phyloP scores from a whole-genome alignment of 2,329 filamentous ascomycete species.

The Trichoderma sp. region DNA sequence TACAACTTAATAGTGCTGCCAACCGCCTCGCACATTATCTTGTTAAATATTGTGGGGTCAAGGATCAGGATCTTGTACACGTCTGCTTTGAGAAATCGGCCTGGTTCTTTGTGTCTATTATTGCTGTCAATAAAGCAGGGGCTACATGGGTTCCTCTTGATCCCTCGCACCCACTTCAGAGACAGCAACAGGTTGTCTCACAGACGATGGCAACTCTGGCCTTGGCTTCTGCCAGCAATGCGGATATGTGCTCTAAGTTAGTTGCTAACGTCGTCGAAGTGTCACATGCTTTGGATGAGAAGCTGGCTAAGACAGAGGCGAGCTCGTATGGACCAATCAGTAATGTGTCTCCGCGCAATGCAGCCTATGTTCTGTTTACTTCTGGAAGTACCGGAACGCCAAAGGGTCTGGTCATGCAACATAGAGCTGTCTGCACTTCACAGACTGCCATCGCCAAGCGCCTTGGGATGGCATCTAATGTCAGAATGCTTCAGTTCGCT shows the following conservation, averaged over 20 bases:
- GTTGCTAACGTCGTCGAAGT: constrained; percentile 19
- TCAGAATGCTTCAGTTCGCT: constrained; percentile 23
- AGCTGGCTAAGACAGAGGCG: background rate
- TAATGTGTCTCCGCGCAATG: constrained; percentile 17
- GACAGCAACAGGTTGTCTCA: constrained; percentile 19
- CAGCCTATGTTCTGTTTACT: constrained; percentile 22
- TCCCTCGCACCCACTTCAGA: constrained; percentile 20
- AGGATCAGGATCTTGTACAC: constrained; percentile 22
- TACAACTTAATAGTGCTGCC: constrained; percentile 1
- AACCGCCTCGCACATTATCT: constrained; percentile 18
- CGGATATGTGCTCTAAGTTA: constrained; percentile 24
- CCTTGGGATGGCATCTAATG: constrained; percentile 3
- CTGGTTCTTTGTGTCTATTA: constrained; percentile 24
- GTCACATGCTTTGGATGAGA: background rate
- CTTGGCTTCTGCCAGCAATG: constrained; percentile 19
- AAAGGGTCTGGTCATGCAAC: constrained; percentile 23
- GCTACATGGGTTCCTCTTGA: constrained; percentile 23
- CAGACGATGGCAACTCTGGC: constrained; percentile 19
- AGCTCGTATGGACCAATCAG: background rate
- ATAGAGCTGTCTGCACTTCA: constrained; percentile 17
- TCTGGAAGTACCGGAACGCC: constrained; percentile 22
- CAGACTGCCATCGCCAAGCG: constrained; percentile 10
- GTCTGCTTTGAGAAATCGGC: constrained; percentile 32
- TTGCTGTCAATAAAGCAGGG: constrained; percentile 24
- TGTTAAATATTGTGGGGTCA: constrained; percentile 3